Percentiles rank a stretch among this genome's conserved stretches.
Conservation (phyloP, 176 grass and related monocot species). For the Ensete glaucum region DNA sequence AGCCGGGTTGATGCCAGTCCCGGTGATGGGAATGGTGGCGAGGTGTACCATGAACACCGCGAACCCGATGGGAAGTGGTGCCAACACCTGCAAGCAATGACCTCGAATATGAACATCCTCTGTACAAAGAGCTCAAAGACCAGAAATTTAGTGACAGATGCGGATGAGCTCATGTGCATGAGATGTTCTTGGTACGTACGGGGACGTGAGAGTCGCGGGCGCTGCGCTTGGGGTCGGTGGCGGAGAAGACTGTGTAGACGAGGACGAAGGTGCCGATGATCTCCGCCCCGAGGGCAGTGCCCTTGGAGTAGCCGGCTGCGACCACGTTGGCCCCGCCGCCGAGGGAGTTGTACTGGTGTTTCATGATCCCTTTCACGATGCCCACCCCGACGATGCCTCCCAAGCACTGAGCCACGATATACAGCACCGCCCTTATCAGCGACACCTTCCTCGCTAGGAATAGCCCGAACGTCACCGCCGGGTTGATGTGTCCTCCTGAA, state of each 20-base stretch:
- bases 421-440: slow-evolving; percentile 56
- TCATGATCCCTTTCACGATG: slow-evolving; percentile 76
- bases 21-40: neutral
- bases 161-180: neutral
- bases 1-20: neutral
- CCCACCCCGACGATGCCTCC: slow-evolving; percentile 83
- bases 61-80: slow-evolving; percentile 2
- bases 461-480: slow-evolving; percentile 84
- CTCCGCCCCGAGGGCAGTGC: slow-evolving; percentile 77
- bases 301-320: slow-evolving; percentile 53
- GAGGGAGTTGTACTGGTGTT: slow-evolving; percentile 36
- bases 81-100: neutral
- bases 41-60: neutral
- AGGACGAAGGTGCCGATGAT: slow-evolving; percentile 98
- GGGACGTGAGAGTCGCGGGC: slow-evolving; percentile 86
- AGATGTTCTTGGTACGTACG: neutral
- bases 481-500: slow-evolving; percentile 87
- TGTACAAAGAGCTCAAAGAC: neutral
- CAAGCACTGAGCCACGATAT: slow-evolving; percentile 81
- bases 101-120: too few species aligned
- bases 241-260: slow-evolving; percentile 95
- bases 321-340: slow-evolving; percentile 81
- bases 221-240: slow-evolving; percentile 89
- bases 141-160: neutral
- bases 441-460: slow-evolving; percentile 86